Base-by-base conservation (phyloP, 371 early-diverging fungal genomes). In the Mortierella sp. region DNA sequence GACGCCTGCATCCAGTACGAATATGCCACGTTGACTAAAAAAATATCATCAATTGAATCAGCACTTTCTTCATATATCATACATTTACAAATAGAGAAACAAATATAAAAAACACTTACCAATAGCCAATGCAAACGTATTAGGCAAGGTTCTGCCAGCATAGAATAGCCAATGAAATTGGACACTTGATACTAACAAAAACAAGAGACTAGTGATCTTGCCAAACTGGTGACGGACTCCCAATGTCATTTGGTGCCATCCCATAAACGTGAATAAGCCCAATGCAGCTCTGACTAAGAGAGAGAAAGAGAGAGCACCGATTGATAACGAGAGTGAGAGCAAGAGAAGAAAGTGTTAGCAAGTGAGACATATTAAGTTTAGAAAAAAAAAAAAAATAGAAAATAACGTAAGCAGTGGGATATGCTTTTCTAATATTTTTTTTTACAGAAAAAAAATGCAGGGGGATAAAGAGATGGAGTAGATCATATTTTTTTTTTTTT, bases 121-220 rank as follows among this genome's bases (percentile, higher is more conserved):
- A 55, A 93, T 85, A 39, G 92, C 89, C 40, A 96, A 85, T 0
- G 95, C 97, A 79, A 96, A 89, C 11, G 92, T 93, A 75, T 97
- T 98, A 30, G 96, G 95, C 43, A 98, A 86, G 54, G 96, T 92
- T 58, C 97, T 90, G 26, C 93, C 92, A 12, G 92, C 92, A 94
- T 96, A 97, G 79, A 96, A 98, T 62, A 92, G 85, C 71, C 92
- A 81, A 83, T 97, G 97, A 78, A 98, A 97, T 80, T 97, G 97
- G 62, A 88, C 87, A 45, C 88, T 64, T 16, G 90, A 79, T 26
- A 96, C 84, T 3, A 92, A 24, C n/a, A 86, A 80, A 72, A 91
- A 95, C 72, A 88, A 85, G 16, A 68, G 68, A 5, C 92, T 89
- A 3, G 90, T 87, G 2, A 71, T 76, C 37, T 62, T 64, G 22